Evolutionary conservation across 371 early-diverging fungal species (phyloP).

Genomic region (Dipsacomyces acuminosporus): DNA sequence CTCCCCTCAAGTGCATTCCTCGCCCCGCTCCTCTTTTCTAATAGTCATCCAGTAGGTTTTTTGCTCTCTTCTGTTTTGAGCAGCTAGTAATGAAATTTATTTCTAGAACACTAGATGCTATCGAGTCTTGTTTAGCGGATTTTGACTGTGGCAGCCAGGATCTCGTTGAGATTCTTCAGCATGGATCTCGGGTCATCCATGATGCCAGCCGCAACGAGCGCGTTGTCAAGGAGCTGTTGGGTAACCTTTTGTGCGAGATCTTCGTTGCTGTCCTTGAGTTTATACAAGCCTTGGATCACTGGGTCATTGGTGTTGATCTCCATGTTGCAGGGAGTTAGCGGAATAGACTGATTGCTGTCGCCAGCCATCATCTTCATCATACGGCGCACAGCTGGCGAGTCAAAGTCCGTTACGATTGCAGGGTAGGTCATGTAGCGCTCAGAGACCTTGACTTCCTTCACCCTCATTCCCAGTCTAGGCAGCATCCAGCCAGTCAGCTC

Average conservation of each 20-base stretch:
- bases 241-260: slow-evolving; percentile 60
- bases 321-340: slow-evolving; percentile 54
- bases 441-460: slow-evolving; percentile 67
- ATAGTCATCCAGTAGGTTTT: background rate
- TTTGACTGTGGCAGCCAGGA: slow-evolving; percentile 50
- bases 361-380: slow-evolving; percentile 60
- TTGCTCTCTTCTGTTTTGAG: too few relatives aligned
- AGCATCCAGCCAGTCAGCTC: slow-evolving; percentile 66
- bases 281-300: slow-evolving; percentile 63
- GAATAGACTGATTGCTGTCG: slow-evolving; percentile 50
- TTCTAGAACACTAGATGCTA: too few relatives aligned
- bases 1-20: slow-evolving; percentile 13
- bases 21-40: slow-evolving; percentile 6
- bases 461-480: slow-evolving; percentile 55
- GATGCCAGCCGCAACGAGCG: slow-evolving; percentile 72
- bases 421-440: slow-evolving; percentile 67
- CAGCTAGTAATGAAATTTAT: too few relatives aligned
- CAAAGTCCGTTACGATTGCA: slow-evolving; percentile 71
- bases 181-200: slow-evolving; percentile 73
- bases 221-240: slow-evolving; percentile 67
- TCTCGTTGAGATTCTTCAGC: slow-evolving; percentile 65
- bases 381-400: slow-evolving; percentile 68
- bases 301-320: slow-evolving; percentile 86
- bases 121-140: too few relatives aligned
- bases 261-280: slow-evolving; percentile 56